A percentile compares a stretch with the other conserved stretches of the same genome.
These are phyloP conservation scores for Pistacia atlantica DNA, from an alignment of 345 rosid species.

Conservation along the genomic window DNA sequence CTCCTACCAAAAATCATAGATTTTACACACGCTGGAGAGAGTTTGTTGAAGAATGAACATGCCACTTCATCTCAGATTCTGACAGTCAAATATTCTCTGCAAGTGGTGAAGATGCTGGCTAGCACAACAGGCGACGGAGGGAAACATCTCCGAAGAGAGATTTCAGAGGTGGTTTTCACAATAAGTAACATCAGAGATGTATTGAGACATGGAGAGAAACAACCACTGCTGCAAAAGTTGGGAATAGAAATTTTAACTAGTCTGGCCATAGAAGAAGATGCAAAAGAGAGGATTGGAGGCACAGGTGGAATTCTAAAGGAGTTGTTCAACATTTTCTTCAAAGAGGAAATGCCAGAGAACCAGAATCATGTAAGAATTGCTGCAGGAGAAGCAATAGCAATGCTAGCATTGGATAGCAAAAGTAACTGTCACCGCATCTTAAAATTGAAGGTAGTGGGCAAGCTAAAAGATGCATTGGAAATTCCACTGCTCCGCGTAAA, in stretches of 20 bases:
- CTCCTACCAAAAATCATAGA: conserved; percentile 83
- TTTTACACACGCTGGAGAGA: conserved; percentile 63
- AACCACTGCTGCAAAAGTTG: conserved; percentile 68
- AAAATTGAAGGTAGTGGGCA: conserved; percentile 48
- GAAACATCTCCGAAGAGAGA: conserved; percentile 68
- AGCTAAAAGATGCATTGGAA: conserved; percentile 60
- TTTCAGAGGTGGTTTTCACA: conserved; percentile 87
- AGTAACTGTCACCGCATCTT: conserved; percentile 66
- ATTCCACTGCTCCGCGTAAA: conserved; percentile 55
- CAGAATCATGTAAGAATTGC: conserved; percentile 58
- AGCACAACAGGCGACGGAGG: conserved; percentile 81
- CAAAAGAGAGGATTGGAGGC: conserved; percentile 79
- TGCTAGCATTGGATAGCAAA: conserved; percentile 81
- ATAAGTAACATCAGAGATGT: conserved; percentile 82
- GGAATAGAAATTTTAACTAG: conserved; percentile 71
- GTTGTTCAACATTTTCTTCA: conserved; percentile 70
- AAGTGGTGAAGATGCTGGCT: conserved; percentile 80
- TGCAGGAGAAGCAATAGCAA: conserved; percentile 89
- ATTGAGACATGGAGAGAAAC: conserved; percentile 62
- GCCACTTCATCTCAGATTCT: conserved; percentile 53
- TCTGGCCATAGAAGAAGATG: conserved; percentile 73
- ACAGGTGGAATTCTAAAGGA: conserved; percentile 85
- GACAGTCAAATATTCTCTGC: conserved; percentile 75
- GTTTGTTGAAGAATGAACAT: conserved; percentile 47
- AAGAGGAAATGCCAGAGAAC: conserved; percentile 29